Percentiles rank a stretch among this genome's conserved stretches.
These are phyloP conservation scores for Heritiera littoralis DNA, from an alignment of 345 rosid species.

Conservation along the genomic window DNA sequence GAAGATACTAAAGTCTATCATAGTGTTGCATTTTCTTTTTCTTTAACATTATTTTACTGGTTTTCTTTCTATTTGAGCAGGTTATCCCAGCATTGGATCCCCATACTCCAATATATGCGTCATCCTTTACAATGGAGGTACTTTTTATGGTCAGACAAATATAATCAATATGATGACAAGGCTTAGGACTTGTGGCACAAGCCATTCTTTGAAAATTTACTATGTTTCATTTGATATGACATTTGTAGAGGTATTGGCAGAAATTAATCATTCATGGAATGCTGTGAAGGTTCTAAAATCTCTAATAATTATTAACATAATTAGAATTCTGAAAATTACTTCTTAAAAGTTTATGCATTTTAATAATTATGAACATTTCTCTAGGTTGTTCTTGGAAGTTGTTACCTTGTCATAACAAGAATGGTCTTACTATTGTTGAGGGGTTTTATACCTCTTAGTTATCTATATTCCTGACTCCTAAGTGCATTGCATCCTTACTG, in stretches of 20 bases:
- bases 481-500: background rate
- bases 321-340: background rate
- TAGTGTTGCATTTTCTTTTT: constrained; percentile 1
- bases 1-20: background rate
- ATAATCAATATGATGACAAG: background rate
- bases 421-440: background rate
- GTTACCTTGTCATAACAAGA: constrained; percentile 8
- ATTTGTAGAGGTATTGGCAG: background rate
- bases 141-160: constrained; percentile 7
- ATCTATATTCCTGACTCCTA: background rate
- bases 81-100: constrained; percentile 92
- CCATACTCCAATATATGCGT: constrained; percentile 80
- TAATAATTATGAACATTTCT: background rate
- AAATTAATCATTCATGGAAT: constrained; percentile 17
- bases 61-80: constrained; percentile 45
- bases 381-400: background rate
- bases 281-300: constrained; percentile 10
- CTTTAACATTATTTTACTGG: background rate
- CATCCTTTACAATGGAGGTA: constrained; percentile 99
- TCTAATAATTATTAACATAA: background rate
- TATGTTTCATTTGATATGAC: background rate
- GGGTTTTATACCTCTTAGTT: background rate
- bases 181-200: background rate
- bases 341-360: constrained; percentile 1
- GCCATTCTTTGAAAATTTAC: constrained; percentile 2